phyloP scores from a whole-genome alignment of 331 rosid species.

The Prunus yedoensis region DNA sequence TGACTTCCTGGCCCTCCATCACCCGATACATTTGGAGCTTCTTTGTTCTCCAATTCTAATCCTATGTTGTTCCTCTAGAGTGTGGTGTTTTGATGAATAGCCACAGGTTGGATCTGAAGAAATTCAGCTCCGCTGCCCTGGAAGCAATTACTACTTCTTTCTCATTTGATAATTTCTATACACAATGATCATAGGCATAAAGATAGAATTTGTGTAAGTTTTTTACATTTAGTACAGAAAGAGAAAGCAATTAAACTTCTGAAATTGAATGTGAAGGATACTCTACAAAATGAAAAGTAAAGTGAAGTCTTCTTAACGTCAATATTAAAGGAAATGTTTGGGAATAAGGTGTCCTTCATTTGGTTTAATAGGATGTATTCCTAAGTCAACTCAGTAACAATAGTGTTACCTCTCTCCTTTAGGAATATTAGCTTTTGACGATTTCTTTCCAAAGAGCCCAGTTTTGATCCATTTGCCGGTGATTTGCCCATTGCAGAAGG shows the following conservation, averaged over 20 bases:
- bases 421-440: constrained; percentile 60
- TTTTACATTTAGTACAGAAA: neutral
- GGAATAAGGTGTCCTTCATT: constrained; percentile 1
- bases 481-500: constrained; percentile 78
- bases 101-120: constrained; percentile 50
- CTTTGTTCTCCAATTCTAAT: constrained; percentile 48
- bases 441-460: constrained; percentile 81
- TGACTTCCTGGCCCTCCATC: constrained; percentile 44
- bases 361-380: constrained; percentile 7
- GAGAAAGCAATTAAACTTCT: neutral
- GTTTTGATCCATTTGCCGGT: constrained; percentile 94
- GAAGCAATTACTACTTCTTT: constrained; percentile 58
- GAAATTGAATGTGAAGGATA: neutral
- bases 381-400: neutral
- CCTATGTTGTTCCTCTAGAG: constrained; percentile 40
- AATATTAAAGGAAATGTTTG: neutral
- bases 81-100: constrained; percentile 32
- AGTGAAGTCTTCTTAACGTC: neutral
- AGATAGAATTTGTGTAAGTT: constrained; percentile 10
- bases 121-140: constrained; percentile 51
- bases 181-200: constrained; percentile 11
- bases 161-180: constrained; percentile 58
- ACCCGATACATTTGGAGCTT: constrained; percentile 37
- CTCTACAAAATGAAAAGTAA: neutral
- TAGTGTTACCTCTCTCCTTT: constrained; percentile 78